Base-by-base conservation (phyloP, 2,329 filamentous ascomycete genomes). In the Ophiostoma australiae region DNA sequence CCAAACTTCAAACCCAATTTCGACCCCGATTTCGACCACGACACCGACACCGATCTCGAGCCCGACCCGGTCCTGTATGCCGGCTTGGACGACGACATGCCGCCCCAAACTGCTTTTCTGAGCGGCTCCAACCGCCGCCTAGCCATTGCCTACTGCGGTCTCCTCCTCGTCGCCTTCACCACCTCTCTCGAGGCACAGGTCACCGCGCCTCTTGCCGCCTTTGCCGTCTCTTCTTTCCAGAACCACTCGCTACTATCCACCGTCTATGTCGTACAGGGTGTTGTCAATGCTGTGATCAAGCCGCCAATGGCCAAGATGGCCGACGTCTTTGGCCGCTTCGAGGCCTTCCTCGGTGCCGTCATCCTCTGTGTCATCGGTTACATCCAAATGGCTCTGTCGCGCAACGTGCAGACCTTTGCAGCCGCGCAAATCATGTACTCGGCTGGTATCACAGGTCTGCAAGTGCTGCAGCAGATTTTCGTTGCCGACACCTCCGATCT, bases 101-200 rank as follows among this genome's bases (percentile, higher is more conserved):
- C 69, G 39, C 67, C 69, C n/a, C 71, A 69, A 27, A 69, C 68
- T 4, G 70, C 72, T 27, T 69, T 71, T 3, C 27, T 73, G 72
- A 70, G 68, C 20, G 37, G 68, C 33, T 70, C 72, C 8, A 37
- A 20, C 4, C 74, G 72, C 8, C 72, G 70, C 2, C 72, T 75
- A 15, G 73, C 69, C 58, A 69, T 73, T 2, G 71, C 74, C 68
- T 76, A 72, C 73, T 70, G 68, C 39, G 77, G 81, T 72, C 80
- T 84, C 71, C 78, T 89, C 73, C 81, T 89, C 71, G 87, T 90
- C 81, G 87, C 88, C 27, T 89, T 87, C 75, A 84, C 85, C 68
- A 90, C 87, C 6, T 90, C 88, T n/a, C 82, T 91, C 23, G 89
- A 90, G 77, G 84, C 84, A 20, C 89, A 90, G 76, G 87, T 87